A percentile compares a stretch with the other conserved stretches of the same genome.
Evolutionary conservation across 331 rosid genomes (phyloP).

Genomic region (Malus hybrid): DNA sequence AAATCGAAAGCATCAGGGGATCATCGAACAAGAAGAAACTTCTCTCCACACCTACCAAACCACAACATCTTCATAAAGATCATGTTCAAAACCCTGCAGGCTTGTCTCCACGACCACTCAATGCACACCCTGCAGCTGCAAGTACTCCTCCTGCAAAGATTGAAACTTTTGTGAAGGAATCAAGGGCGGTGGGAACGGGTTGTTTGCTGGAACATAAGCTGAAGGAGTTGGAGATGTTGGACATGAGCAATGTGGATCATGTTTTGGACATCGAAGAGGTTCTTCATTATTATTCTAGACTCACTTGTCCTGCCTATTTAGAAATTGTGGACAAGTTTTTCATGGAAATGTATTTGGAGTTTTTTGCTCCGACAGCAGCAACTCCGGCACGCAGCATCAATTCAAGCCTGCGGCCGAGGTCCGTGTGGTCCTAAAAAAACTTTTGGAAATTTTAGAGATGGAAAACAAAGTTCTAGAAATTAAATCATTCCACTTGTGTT

Average conservation of each 20-base stretch:
- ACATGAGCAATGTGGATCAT: slow-evolving; percentile 62
- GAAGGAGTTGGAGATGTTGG: slow-evolving; percentile 73
- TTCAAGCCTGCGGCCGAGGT: slow-evolving; percentile 23
- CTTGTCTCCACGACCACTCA: not conserved
- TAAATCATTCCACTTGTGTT: not conserved
- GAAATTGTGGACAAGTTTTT: slow-evolving; percentile 82
- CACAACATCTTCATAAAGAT: slow-evolving; percentile 2
- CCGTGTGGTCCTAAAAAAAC: not conserved
- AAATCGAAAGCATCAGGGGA: slow-evolving; percentile 7
- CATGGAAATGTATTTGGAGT: slow-evolving; percentile 58
- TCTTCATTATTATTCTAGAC: slow-evolving; percentile 77
- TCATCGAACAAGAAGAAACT: slow-evolving; percentile 20
- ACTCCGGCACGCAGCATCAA: slow-evolving; percentile 29
- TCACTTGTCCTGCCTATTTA: slow-evolving; percentile 72
- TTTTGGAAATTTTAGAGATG: not conserved
- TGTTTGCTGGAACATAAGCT: slow-evolving; percentile 55
- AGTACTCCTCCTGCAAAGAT: not conserved
- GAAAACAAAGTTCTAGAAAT: not conserved
- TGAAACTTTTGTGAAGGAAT: not conserved
- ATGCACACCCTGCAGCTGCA: not conserved
- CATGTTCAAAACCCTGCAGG: slow-evolving; percentile 19
- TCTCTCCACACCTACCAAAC: slow-evolving; percentile 10
- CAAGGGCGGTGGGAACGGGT: slow-evolving; percentile 17
- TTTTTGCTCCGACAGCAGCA: slow-evolving; percentile 35
- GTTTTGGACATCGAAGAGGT: slow-evolving; percentile 79